phyloP scores from a whole-genome alignment of 805 yeast species.

The Maudiozyma serrabonitensis region DNA sequence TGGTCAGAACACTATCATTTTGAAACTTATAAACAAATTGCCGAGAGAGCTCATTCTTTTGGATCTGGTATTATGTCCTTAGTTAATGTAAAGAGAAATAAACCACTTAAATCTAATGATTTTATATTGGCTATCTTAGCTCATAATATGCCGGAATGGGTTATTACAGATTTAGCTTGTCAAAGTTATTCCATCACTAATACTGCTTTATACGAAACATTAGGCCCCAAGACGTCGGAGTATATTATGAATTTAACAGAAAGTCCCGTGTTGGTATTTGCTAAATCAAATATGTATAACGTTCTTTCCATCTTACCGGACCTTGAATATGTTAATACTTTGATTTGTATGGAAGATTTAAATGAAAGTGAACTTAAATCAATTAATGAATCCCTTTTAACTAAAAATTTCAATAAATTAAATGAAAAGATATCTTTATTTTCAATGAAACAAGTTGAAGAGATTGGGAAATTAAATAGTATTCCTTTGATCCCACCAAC shows the following conservation, averaged over 20 bases:
- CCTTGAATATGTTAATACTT: conserved; percentile 36
- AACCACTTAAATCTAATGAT: conserved; percentile 23
- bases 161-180: conserved; percentile 58
- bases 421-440: conserved; percentile 33
- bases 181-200: conserved; percentile 45
- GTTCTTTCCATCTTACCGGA: conserved; percentile 38
- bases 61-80: conserved; percentile 48
- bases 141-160: conserved; percentile 59
- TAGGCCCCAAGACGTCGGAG: conserved; percentile 51
- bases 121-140: conserved; percentile 50
- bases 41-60: conserved; percentile 34
- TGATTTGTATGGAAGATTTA: conserved; percentile 48
- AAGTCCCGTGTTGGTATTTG: conserved; percentile 49
- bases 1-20: conserved; percentile 36
- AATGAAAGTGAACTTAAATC: conserved; percentile 26
- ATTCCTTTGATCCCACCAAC: conserved; percentile 38
- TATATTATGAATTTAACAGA: conserved; percentile 54
- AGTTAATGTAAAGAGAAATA: conserved; percentile 31
- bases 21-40: conserved; percentile 36
- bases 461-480: conserved; percentile 36
- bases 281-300: conserved; percentile 41
- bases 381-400: conserved; percentile 23
- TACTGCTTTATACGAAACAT: conserved; percentile 47
- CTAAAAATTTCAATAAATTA: conserved; percentile 20
- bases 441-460: conserved; percentile 34